Base-by-base conservation (phyloP, 441 rosid species). In the Gossypium gossypioides region DNA sequence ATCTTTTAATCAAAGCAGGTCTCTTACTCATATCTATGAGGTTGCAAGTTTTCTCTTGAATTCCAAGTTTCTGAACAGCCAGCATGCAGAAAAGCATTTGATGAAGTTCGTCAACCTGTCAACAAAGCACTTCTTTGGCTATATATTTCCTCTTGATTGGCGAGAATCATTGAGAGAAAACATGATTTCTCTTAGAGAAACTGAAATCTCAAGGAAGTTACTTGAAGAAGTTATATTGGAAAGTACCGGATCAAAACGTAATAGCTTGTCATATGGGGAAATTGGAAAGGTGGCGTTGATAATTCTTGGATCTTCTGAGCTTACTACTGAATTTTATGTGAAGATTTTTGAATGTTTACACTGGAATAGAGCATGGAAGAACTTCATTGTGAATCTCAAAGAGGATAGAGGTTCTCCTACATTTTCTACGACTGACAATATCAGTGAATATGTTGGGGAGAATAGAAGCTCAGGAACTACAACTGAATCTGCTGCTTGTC, bases 291-390 rank as follows among this genome's bases (percentile, higher is more conserved):
- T 84, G 55, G 78, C 78, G 6, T 56, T 76, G 63, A 57, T 65
- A n/a, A 72, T 87, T 80, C 81, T 85, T 61, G 85, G 91, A 61
- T 81, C 83, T 40, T 74, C 75, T 16, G 46, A 16, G 68, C 40
- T 72, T 4, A 52, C 22, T 0, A 18, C 34, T 9, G 79, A 72
- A 10, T 34, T 72, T 0, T 76, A 68, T 48, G 1, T n/a, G 62
- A 74, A 69, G 55, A 76, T 77, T 16, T 40, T 34, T 13, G 25
- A 37, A 40, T 54, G 68, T 2, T 27, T 79, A 25, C 10, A 34
- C 12, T 68, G 77, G 65, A 74, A 75, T 63, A 0, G 4, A 6
- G 29, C 80, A 29, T 85, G 86, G 85, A 75, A 40, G 68, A 34
- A 55, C 4, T 75, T 81, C 19, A 52, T 81, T 3, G 54, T 29